Base-by-base conservation (phyloP, 306 rosid species). In the Gillenia trifoliata region DNA sequence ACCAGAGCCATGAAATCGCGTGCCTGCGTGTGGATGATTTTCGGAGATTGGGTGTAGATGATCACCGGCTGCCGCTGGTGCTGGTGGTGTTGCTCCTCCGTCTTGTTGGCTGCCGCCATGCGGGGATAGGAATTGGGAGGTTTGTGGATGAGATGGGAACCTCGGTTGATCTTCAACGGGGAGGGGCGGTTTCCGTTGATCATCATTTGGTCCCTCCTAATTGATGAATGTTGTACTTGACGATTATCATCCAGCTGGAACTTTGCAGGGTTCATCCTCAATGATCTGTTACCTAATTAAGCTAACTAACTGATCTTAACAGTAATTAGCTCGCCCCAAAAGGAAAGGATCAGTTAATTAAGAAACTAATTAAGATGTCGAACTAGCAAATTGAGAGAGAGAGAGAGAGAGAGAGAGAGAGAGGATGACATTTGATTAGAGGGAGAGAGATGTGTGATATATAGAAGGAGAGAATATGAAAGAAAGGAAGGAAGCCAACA, bases 1-100 rank as follows among this genome's bases (percentile, higher is more conserved):
- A 94, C 98, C 20, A 94, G 75, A 31, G 93, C 86, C 97, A 90
- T 91, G 86, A 94, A 94, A 54, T 94, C 89, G 8, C 83, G 82
- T 0, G 97, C 73, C 47, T 86, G 85, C 1, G 95, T 80, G 77
- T 91, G 96, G 68, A 94, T 94, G 78, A 90, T 11, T 75, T 90
- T 90, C 0, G 98, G 98, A 22, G 97, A 94, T 38, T 87, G 79
- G 0, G 93, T 81, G 89, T 91, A 94, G 12, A 91, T 91, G 57
- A 94, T 91, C 54, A 94, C 75, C 8, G 97, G 98, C n/a, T 54
- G 78, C 12, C 78, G 82, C 25, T 71, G 83, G 41, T 79, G 63
- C 0, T 29, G 75, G 2, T 72, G 54, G 17, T 13, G 64, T 16
- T 36, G 30, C 17, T 57, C 49, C 1, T 62, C 40, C 3, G 12